Evolutionary conservation across 768 basidiomycete genomes (phyloP), one percentile per base, ranked within the genome.

Genomic region (Fomitopsis pulvina): DNA sequence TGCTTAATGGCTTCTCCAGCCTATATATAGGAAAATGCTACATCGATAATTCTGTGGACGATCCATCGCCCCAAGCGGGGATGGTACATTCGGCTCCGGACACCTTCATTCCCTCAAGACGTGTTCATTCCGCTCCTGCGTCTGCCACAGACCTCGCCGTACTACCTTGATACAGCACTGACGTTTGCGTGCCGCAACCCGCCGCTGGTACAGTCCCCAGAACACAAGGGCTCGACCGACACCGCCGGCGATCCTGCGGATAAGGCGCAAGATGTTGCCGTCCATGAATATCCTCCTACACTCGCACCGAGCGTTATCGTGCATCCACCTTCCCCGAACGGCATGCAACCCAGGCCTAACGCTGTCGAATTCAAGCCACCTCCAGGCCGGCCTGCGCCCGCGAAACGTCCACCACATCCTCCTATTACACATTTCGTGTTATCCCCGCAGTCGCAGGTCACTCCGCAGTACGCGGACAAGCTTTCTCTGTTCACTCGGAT

Each of bases 61-160:
- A 79, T 90, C 24, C 89, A 90, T 62, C 78, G 81, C 4, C 89
- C 89, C 1, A 79, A 81, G 50, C 79, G 84, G 25, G 89, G 89
- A 40, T 92, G 89, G 89, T 92, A 91, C 64, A 80, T 92, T 52
- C 84, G 84, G 37, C 68, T 92, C 22, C 78, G 85, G 29, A 70
- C 85, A 2, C 88, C 89, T 0, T 58, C 73, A 3, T 90, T 89
- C 54, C 83, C 86, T 0, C 82, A 78, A 11, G 70, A 47, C 21
- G 55, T 64, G 28, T 69, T 64, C 53, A 67, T 74, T 34, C 52
- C 67, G 8, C 61, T 74, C 41, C 48, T 57, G 3, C 68, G 71
- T 11, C 54, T 68, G 1, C 64, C 65, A 2, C 50, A 60, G 20
- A 55, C 58, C 6, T 69, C 64, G 0, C 62, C 61, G 1, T 63